Conservation (phyloP, 2,329 filamentous ascomycete species). For the Colletotrichum liaoningense region DNA sequence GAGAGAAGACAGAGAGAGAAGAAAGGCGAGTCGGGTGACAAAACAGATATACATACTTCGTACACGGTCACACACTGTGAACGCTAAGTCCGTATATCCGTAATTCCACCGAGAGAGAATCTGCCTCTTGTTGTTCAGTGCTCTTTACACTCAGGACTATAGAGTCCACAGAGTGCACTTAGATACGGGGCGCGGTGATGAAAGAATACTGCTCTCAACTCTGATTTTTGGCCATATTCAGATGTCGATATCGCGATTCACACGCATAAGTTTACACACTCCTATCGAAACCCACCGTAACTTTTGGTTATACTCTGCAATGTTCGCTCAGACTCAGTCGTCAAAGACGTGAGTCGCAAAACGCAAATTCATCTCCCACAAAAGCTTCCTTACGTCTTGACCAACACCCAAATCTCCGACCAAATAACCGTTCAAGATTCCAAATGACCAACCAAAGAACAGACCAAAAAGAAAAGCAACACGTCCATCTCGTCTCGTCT, state of each 20-base stretch:
- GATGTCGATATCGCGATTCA: neutral
- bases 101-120: neutral
- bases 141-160: too few relatives aligned
- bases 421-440: neutral
- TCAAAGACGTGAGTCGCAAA: too few relatives aligned
- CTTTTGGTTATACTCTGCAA: too few relatives aligned
- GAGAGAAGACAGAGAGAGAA: neutral
- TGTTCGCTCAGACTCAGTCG: too few relatives aligned
- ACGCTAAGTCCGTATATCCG: neutral
- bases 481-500: neutral
- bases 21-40: neutral
- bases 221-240: neutral
- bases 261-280: neutral
- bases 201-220: neutral
- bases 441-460: neutral
- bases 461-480: too few relatives aligned
- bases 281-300: neutral
- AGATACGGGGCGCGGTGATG: neutral
- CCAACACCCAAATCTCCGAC: neutral
- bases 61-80: neutral
- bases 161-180: neutral
- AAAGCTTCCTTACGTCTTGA: neutral
- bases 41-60: neutral
- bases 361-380: neutral
- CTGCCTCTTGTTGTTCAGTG: too few relatives aligned